Base-by-base conservation (phyloP, 345 rosid species). In the Cardamine occulta region DNA sequence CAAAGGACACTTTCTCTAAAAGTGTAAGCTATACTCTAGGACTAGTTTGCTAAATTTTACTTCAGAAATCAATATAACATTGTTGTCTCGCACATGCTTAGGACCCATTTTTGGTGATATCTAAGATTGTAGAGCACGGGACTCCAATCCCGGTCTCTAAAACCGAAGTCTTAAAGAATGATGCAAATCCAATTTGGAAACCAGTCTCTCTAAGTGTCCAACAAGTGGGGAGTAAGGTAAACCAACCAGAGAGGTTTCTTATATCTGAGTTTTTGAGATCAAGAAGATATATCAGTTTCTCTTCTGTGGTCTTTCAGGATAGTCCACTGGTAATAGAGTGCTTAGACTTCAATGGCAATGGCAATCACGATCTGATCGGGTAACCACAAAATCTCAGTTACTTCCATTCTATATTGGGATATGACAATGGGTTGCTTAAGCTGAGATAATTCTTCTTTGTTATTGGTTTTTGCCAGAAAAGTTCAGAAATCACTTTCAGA, bases 221-320 rank as follows among this genome's bases (percentile, higher is more conserved):
- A 79, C 97, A 90, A 86, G 88, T 91, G 29, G 97, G 95, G 80
- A 88, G 93, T 86, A 91, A 88, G 96, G 98, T 93, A 86, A 65
- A 68, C 56, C 23, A 40, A 23, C 35, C 13, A 28, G 6, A 67
- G 28, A 48, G 45, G 66, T 53, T 70, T 77, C 48, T 56, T 31
- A 11, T 70, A 18, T 45, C 31, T 52, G 39, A 44, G 44, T 34
- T 70, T 76, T 1, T 56, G 13, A 49, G 19, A 66, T 44, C 73
- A 49, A 5, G 48, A 66, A 58, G 56, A 11, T 72, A 39, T 9
- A 58, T 40, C 45, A 47, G 3, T 37, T 44, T 26, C n/a, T 66
- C 58, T 72, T 58, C 1, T 78, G 66, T 71, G 8, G 48, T 28
- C 15, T 51, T 73, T 69, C 81, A 78, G 81, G 81, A 79, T 17